phyloP scores from a whole-genome alignment of 768 basidiomycete genomes.

The Erythrobasidium yunnanense region DNA sequence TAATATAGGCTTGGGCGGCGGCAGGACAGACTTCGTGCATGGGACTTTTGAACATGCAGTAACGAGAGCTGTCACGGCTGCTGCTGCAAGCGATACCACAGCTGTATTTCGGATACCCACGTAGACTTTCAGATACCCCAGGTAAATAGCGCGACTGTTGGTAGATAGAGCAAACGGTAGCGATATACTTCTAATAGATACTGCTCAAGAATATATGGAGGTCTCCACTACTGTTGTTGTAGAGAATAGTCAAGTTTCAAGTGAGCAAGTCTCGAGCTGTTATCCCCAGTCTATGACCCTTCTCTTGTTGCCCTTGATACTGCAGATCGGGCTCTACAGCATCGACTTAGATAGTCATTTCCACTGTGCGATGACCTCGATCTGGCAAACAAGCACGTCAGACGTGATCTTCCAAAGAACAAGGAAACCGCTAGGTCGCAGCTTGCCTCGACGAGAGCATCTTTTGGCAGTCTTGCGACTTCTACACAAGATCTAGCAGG shows the following conservation, averaged over 20 bases:
- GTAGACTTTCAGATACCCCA: no score
- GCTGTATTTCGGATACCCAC: no score
- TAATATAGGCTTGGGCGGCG: conserved; percentile 5
- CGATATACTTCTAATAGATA: no score
- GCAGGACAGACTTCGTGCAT: background rate
- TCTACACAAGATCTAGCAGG: conserved; percentile 89
- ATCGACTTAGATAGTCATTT: no score
- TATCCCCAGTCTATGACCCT: no score
- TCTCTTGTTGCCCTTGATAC: no score
- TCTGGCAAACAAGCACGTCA: background rate
- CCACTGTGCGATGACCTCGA: background rate
- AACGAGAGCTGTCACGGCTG: background rate
- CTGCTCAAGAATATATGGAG: no score
- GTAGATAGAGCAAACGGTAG: background rate
- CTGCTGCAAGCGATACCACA: background rate
- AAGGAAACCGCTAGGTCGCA: no score
- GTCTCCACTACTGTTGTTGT: no score
- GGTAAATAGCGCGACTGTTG: background rate
- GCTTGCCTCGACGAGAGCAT: conserved; percentile 23
- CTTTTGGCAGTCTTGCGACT: conserved; percentile 44
- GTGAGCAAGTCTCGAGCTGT: no score
- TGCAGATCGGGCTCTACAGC: no score
- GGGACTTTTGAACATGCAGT: background rate
- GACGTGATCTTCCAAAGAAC: background rate
- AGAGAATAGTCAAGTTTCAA: no score